A percentile compares a stretch with the other conserved stretches of the same genome.
phyloP scores from a whole-genome alignment of 805 yeast species.

The Yarrowia sp. region DNA sequence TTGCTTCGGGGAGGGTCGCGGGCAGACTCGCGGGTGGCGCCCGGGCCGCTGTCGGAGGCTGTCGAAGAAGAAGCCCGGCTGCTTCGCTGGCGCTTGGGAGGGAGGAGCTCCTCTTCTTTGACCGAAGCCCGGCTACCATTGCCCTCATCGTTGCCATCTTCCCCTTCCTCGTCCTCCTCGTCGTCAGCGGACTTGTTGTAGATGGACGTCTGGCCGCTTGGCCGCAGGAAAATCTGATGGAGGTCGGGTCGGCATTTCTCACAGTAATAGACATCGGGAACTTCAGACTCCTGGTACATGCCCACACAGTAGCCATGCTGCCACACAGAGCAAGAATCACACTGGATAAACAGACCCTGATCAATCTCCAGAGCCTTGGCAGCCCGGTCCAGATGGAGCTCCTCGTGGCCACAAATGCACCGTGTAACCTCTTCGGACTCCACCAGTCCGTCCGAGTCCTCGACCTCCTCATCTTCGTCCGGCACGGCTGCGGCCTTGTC shows the following conservation, averaged over 20 bases:
- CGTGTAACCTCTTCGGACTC: conserved; percentile 56
- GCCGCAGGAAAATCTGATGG: conserved; percentile 63
- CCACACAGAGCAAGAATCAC: conserved; percentile 95
- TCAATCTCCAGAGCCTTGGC: conserved; percentile 59
- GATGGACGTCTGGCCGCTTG: conserved; percentile 57
- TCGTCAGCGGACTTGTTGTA: conserved; percentile 57
- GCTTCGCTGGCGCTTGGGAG: conserved; percentile 32
- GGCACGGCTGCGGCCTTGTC: conserved; percentile 25
- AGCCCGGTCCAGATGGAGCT: conserved; percentile 50
- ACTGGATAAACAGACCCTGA: conserved; percentile 93
- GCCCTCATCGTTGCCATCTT: conserved; percentile 44
- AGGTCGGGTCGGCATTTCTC: conserved; percentile 87
- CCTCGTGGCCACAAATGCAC: conserved; percentile 63
- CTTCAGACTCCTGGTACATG: conserved; percentile 70
- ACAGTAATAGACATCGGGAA: conserved; percentile 96
- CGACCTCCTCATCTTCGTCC: conserved; percentile 40
- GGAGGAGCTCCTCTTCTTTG: conserved; percentile 32
- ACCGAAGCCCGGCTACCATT: conserved; percentile 18
- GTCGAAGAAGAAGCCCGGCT: conserved; percentile 34
- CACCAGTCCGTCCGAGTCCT: conserved; percentile 41
- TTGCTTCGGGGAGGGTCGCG: conserved; percentile 39
- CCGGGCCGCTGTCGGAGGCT: conserved; percentile 18
- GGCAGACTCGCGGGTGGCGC: conserved; percentile 13
- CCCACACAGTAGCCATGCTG: conserved; percentile 98
- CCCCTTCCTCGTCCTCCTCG: conserved; percentile 46